phyloP scores from a whole-genome alignment of 108 stramenopile species.

The Skeletonema menzelii region DNA sequence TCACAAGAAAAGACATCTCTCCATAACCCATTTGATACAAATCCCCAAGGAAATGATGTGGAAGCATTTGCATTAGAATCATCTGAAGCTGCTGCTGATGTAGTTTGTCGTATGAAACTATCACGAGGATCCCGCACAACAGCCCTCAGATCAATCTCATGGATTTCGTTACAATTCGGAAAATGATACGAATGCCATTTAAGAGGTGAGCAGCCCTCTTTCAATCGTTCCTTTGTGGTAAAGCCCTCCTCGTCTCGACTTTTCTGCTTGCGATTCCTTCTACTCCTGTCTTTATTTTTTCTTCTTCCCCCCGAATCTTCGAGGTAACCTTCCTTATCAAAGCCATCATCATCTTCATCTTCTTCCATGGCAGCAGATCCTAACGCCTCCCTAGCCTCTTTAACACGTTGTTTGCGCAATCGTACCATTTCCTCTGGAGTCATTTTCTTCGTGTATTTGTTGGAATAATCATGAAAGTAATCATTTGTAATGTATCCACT shows the following conservation, averaged over 20 bases:
- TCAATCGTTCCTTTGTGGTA: conserved; percentile 18
- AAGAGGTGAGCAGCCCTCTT: conserved; percentile 29
- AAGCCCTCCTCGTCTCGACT: background rate
- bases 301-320: conserved; percentile 23
- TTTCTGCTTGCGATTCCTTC: background rate
- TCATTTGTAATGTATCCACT: background rate
- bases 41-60: conserved; percentile 35
- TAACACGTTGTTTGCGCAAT: conserved; percentile 19
- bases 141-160: conserved; percentile 64
- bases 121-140: conserved; percentile 22
- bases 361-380: conserved; percentile 27
- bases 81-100: background rate
- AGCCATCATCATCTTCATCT: conserved; percentile 1
- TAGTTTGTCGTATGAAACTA: background rate
- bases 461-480: background rate
- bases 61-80: conserved; percentile 2
- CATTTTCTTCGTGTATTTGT: background rate
- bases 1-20: conserved; percentile 66
- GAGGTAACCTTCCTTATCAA: conserved; percentile 3
- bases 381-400: conserved; percentile 34
- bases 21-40: conserved; percentile 72
- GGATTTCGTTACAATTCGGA: conserved; percentile 75
- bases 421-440: conserved; percentile 13
- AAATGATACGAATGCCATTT: conserved; percentile 66
- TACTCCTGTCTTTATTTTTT: conserved; percentile 4